Conservation (phyloP, 2,329 filamentous ascomycete species). For the Monosporascus sp. region DNA sequence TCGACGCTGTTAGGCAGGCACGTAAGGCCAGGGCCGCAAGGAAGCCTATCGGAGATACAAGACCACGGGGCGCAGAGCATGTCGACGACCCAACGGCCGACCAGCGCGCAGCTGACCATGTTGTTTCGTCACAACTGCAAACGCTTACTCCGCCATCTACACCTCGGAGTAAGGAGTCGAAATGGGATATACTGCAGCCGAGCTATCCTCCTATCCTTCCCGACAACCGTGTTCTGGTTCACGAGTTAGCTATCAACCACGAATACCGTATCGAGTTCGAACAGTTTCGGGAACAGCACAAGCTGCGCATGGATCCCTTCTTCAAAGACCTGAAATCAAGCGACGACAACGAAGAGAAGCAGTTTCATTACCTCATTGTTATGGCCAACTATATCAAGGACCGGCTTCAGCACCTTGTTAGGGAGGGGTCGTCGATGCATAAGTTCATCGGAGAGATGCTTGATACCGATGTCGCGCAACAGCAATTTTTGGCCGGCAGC, state of each 20-base stretch:
- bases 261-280: conserved; percentile 67
- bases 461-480: conserved; percentile 65
- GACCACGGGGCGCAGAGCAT: conserved; percentile 59
- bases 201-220: conserved; percentile 56
- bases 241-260: conserved; percentile 75
- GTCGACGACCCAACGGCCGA: conserved; percentile 33
- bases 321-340: conserved; percentile 57
- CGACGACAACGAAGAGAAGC: conserved; percentile 61
- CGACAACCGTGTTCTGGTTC: conserved; percentile 69
- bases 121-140: conserved; percentile 38
- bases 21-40: conserved; percentile 60
- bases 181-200: conserved; percentile 30
- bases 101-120: conserved; percentile 34
- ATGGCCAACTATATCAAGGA: conserved; percentile 67
- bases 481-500: conserved; percentile 64
- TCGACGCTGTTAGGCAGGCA: conserved; percentile 69
- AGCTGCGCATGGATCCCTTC: conserved; percentile 42
- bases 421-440: conserved; percentile 67
- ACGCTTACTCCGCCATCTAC: conserved; percentile 51
- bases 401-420: conserved; percentile 68
- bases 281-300: conserved; percentile 54
- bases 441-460: conserved; percentile 70
- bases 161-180: conserved; percentile 37
- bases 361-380: conserved; percentile 63
- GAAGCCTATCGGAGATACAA: conserved; percentile 64